Evolutionary conservation across 257 asterid genomes (phyloP).

Genomic region (Petunia secreta): DNA sequence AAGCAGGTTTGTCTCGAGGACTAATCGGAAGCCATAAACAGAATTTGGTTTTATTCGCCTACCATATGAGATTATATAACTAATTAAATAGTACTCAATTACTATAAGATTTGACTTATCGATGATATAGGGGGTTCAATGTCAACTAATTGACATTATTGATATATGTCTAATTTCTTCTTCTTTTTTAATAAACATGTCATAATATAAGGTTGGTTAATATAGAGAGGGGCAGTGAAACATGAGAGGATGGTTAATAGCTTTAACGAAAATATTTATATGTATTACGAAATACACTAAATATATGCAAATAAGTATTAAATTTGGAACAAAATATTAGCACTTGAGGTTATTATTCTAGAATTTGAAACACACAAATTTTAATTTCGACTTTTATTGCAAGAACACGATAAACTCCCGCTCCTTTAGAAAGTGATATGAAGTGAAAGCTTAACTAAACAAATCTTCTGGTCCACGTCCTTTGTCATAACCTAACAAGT

Average conservation of each 20-base stretch:
- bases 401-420: neutral
- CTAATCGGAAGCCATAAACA: neutral
- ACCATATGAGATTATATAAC: neutral
- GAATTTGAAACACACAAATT: no score
- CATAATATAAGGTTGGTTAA: constrained; percentile 9
- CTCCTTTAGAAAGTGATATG: neutral
- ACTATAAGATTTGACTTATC: constrained; percentile 19
- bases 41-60: constrained; percentile 10
- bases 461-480: neutral
- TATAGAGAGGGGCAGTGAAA: neutral
- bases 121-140: neutral
- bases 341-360: no score
- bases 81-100: neutral
- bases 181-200: neutral
- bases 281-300: no score
- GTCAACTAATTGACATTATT: constrained; percentile 22
- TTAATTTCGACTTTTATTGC: no score
- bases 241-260: no score
- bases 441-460: neutral
- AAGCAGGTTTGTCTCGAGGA: neutral
- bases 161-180: neutral
- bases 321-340: no score
- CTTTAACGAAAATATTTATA: no score
- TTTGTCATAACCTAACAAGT: neutral
- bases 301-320: no score